Evolutionary conservation across 345 rosid genomes (phyloP), one percentile per base, ranked within the genome.

Genomic region (Punica granatum): DNA sequence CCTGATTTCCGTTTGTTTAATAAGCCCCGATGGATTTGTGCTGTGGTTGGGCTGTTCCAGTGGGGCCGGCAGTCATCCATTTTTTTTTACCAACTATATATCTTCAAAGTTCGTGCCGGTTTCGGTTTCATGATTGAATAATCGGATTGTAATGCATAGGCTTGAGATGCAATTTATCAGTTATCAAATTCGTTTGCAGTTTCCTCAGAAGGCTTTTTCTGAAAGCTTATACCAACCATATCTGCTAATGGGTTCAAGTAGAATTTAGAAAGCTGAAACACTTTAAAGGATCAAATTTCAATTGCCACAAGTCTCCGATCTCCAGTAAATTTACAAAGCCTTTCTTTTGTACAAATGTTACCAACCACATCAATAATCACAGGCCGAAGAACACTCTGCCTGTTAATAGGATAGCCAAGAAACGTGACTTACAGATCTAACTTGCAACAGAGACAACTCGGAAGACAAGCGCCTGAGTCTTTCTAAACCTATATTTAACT

Each of bases 261-360:
- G 41, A 37, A 37, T 5, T 37, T 37, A 5, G 41, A 37, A 11
- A 25, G 60, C 11, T 3, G 30, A 23, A 54, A 2, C 12, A 6
- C 26, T 23, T 54, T 1, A 9, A 25, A 23, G 31, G 14, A 25
- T 25, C 30, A 54, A 1, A 54, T 23, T 9, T 23, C 15, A 25
- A 56, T 28, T 26, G 18, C 19, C 61, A 13, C 14, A 2, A 28
- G 13, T 56, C 25, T 11, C 9, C 34, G 25, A 30, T 56, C 34
- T 28, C 61, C 1, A 28, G 33, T 12, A 56, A 30, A 56, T 56
- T 56, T 56, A 56, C 61, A 26, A 56, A 56, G 34, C 61, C 19
- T 56, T 56, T 56, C 61, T 6, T 56, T 56, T 56, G 61, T 56
- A 56, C 61, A 56, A 56, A 51, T 56, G 25, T 13, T 14, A 56